Evolutionary conservation across 306 rosid genomes (phyloP).

Genomic region (Crotalaria pallida): DNA sequence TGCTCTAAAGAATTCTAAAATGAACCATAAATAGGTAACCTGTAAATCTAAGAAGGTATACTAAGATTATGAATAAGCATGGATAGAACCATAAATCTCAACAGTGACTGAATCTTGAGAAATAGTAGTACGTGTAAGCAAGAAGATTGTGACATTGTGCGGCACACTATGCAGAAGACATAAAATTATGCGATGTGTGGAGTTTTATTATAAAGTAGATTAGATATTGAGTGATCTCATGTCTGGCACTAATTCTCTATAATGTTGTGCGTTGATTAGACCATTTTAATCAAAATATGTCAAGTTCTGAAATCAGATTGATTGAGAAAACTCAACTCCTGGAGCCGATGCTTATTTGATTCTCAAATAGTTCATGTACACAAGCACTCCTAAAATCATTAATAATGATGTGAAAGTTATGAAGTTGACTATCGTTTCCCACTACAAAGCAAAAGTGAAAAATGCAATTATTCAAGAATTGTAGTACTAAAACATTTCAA

Average conservation of each 20-base stretch:
- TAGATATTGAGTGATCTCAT: slow-evolving; percentile 21
- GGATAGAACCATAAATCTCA: not conserved
- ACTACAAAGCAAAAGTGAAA: not conserved
- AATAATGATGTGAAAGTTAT: slow-evolving; percentile 45
- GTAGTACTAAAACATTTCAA: too few relatives aligned
- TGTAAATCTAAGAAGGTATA: not conserved
- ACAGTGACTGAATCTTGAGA: not conserved
- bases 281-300: slow-evolving; percentile 35
- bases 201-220: slow-evolving; percentile 16
- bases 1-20: not conserved
- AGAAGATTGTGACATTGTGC: not conserved
- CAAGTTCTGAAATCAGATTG: slow-evolving; percentile 28
- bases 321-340: slow-evolving; percentile 39
- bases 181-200: not conserved
- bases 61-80: not conserved
- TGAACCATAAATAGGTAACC: not conserved
- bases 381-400: slow-evolving; percentile 44
- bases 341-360: slow-evolving; percentile 29
- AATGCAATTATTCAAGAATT: too few relatives aligned
- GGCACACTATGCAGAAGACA: not conserved
- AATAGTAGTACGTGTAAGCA: not conserved
- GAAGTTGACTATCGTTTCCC: slow-evolving; percentile 49
- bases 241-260: slow-evolving; percentile 1
- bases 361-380: slow-evolving; percentile 40
- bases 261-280: slow-evolving; percentile 21